Conservation (phyloP, 805 yeast genomes). For the Metschnikowia proteae region DNA sequence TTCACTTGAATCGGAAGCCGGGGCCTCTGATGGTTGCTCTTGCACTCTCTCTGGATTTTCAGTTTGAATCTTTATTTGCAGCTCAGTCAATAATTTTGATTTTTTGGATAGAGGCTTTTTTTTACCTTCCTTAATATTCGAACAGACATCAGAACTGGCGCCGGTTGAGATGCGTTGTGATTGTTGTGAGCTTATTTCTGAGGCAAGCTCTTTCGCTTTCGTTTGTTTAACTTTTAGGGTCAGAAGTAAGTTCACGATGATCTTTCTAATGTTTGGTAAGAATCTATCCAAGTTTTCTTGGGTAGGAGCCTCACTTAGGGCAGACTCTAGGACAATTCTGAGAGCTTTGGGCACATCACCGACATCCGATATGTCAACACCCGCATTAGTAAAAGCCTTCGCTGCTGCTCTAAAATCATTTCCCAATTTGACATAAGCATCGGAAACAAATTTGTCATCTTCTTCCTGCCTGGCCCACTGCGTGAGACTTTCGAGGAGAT, state of each 20-base stretch:
- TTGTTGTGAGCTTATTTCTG: slow-evolving; percentile 12
- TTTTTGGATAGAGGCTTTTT: not conserved
- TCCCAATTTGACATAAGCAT: slow-evolving; percentile 87
- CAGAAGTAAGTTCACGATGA: slow-evolving; percentile 75
- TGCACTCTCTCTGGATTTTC: not conserved
- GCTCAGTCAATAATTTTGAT: slow-evolving; percentile 3
- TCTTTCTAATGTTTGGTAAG: slow-evolving; percentile 79
- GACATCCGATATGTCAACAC: slow-evolving; percentile 75
- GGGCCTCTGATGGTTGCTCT: not conserved
- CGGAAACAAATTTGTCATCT: slow-evolving; percentile 79
- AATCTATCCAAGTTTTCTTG: slow-evolving; percentile 77
- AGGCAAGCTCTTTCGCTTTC: slow-evolving; percentile 40
- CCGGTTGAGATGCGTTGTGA: not conserved
- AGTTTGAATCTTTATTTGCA: not conserved
- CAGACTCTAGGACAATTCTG: slow-evolving; percentile 77
- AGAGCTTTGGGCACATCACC: slow-evolving; percentile 88
- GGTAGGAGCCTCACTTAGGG: slow-evolving; percentile 79
- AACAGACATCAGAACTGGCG: not conserved
- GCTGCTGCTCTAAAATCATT: slow-evolving; percentile 88
- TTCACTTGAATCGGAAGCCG: slow-evolving; percentile 32
- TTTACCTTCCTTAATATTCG: not conserved
- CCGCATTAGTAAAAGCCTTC: slow-evolving; percentile 71
- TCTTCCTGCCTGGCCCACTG: slow-evolving; percentile 87
- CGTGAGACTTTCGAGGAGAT: slow-evolving; percentile 76
- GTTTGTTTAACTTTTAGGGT: slow-evolving; percentile 78